These are phyloP conservation scores for Malus hybrid DNA, from an alignment of 331 rosid genomes.

Conservation along the genomic window DNA sequence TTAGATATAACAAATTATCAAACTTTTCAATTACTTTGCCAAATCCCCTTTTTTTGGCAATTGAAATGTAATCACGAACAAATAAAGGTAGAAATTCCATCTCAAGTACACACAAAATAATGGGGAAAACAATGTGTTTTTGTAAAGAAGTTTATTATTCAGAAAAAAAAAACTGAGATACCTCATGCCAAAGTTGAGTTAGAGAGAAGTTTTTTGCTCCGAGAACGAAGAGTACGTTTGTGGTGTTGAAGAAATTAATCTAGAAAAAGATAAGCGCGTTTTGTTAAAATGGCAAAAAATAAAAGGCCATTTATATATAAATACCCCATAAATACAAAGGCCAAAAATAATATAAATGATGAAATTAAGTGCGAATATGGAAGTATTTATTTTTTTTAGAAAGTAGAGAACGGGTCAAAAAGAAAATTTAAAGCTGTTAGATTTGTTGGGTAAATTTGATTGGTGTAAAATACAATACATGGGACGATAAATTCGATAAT, in stretches of 20 bases:
- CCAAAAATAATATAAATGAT: not conserved
- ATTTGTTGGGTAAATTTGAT: not conserved
- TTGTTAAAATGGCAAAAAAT: too few species aligned
- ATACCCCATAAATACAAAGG: too few species aligned
- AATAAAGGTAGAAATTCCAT: not conserved
- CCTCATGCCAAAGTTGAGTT: slow-evolving; percentile 7
- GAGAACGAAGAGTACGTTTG: not conserved
- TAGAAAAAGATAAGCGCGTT: not conserved
- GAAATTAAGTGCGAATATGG: not conserved
- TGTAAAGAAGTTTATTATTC: not conserved
- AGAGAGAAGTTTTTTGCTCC: not conserved
- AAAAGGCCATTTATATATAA: too few species aligned
- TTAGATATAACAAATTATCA: too few species aligned
- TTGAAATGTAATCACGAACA: too few species aligned
- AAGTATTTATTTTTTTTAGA: not conserved
- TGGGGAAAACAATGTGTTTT: not conserved
- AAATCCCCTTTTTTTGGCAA: too few species aligned
- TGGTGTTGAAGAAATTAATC: not conserved
- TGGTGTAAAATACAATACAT: not conserved
- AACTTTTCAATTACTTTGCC: too few species aligned
- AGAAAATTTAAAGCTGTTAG: not conserved
- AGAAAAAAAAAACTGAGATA: not conserved
- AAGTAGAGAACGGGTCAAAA: not conserved
- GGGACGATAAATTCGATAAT: too few species aligned
- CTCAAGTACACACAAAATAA: not conserved